A percentile compares a stretch with the other conserved stretches of the same genome.
These are phyloP conservation scores for Exserohilum turcica DNA, from an alignment of 2,329 filamentous ascomycete species.

Conservation along the genomic window DNA sequence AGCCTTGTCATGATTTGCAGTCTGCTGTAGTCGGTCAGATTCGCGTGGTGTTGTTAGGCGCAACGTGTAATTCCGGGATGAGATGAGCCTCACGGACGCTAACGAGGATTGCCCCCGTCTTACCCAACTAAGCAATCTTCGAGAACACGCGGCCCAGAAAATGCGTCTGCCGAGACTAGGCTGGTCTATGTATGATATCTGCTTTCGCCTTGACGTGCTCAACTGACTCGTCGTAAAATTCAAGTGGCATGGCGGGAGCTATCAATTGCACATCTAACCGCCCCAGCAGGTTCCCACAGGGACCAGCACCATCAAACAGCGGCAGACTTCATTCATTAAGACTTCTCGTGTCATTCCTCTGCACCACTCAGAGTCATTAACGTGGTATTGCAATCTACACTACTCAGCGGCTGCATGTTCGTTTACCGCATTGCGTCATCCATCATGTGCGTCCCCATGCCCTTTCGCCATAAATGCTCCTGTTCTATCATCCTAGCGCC, in stretches of 20 bases:
- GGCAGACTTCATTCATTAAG: conserved; percentile 4
- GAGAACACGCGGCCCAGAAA: background rate
- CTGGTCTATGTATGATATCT: background rate
- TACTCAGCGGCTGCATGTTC: conserved; percentile 28
- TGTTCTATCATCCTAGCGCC: conserved; percentile 42
- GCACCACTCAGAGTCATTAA: conserved; percentile 41
- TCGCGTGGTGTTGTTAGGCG: conserved; percentile 9
- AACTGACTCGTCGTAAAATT: background rate
- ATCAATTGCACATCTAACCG: background rate
- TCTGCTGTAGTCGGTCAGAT: conserved; percentile 2
- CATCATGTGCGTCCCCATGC: conserved; percentile 31
- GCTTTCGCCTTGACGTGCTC: background rate
- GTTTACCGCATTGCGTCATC: conserved; percentile 37
- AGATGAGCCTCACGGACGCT: conserved; percentile 36
- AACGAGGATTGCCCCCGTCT: conserved; percentile 26
- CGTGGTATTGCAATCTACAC: conserved; percentile 41
- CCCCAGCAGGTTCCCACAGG: background rate
- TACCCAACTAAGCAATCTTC: conserved; percentile 11
- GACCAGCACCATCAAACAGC: background rate
- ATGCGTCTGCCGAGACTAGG: background rate
- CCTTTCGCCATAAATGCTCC: conserved; percentile 28
- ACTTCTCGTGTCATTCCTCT: conserved; percentile 38
- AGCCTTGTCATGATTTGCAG: conserved; percentile 16
- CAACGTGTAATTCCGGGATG: conserved; percentile 40
- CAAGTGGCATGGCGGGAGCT: background rate